Base-by-base conservation (phyloP, 805 yeast genomes). In the Schwanniomyces yamadae region DNA sequence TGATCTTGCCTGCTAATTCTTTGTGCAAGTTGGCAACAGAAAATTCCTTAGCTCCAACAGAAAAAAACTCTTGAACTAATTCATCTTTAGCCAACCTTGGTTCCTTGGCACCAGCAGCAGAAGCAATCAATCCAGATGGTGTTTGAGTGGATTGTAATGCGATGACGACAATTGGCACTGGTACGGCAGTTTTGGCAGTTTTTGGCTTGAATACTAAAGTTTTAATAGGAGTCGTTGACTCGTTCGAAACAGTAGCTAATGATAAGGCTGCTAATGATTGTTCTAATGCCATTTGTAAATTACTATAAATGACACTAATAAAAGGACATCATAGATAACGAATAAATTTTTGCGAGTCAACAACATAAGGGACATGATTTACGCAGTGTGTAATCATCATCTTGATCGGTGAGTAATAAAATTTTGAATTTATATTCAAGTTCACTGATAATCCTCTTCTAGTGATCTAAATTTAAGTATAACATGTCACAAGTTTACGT, bases 1-100 rank as follows among this genome's bases (percentile, higher is more conserved):
- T 80, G 55, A 83, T 61, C 55, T 80, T 79, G 33, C 77, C 77
- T 31, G 77, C 79, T 42, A 59, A 57, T 21, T 46, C 58, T 34
- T 48, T 48, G 46, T 65, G 59, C 52, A 77, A 62, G 45, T 67
- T 64, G 36, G 82, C 84, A 39, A 79, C 58, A 16, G 84, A 68
- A 45, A 82, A 78, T 55, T 82, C 83, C 54, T 78, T 76, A 27
- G 88, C 73, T 17, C 74, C 42, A 23, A 72, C 66, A 24, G 67
- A 63, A 44, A 84, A 83, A 51, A 82, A 76, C 49, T 78, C 78
- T 42, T 71, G 68, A 31, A 87, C 81, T 48, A 88, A 71, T 37
- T 83, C 95, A 45, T 84, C 90, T 49, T 81, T 81, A 34, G 96
- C 96, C 52, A 88, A 69, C 63, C 96, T 77, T 46, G 95, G 95